Base-by-base conservation (phyloP, 805 yeast genomes). In the Candida ficus region DNA sequence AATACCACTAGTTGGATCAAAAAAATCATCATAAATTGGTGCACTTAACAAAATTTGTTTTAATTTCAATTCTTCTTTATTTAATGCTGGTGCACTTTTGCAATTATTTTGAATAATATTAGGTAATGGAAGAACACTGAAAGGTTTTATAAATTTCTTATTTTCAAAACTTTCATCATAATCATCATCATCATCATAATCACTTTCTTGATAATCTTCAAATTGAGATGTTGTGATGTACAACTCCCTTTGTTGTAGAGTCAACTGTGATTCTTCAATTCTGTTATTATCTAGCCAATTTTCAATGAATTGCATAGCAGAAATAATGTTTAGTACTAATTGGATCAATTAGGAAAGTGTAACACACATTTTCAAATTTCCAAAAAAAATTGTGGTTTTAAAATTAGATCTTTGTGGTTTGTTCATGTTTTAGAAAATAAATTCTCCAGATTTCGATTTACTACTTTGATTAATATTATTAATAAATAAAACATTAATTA, bases 211-310 rank as follows among this genome's bases (percentile, higher is more conserved):
- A 16, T 29, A 34, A 4, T 26, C 28, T 22, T 20, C 3, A 19
- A 14, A 18, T n/a, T 32, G 37, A 12, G 29, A 19, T 13, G 43
- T 26, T 7, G 16, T 29, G 12, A 42, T 30, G 12, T 35, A 6
- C 6, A 17, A 22, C 14, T 40, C 44, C 27, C 18, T 39, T 19
- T 45, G 40, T n/a, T 30, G 17, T 13, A 19, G 22, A 12, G 42
- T 25, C 10, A 39, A 29, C 14, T 22, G 20, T n/a, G 41, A 37
- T 16, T 35, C 37, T 23, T 37, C 46, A 20, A 5, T 12, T 20
- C 20, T 14, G 27, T 27, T 42, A 16, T 16, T 35, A 10, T 45
- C 42, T 34, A 45, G 44, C 49, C 49, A 45, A 7, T 38, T 21
- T 3, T 43, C 44, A 29, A 45, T 43, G 17, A 22, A 30, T 17